A percentile compares a stretch with the other conserved stretches of the same genome.
These are phyloP conservation scores for Mycosphaerella sp. DNA, from an alignment of 2,329 filamentous ascomycete genomes.

Conservation along the genomic window DNA sequence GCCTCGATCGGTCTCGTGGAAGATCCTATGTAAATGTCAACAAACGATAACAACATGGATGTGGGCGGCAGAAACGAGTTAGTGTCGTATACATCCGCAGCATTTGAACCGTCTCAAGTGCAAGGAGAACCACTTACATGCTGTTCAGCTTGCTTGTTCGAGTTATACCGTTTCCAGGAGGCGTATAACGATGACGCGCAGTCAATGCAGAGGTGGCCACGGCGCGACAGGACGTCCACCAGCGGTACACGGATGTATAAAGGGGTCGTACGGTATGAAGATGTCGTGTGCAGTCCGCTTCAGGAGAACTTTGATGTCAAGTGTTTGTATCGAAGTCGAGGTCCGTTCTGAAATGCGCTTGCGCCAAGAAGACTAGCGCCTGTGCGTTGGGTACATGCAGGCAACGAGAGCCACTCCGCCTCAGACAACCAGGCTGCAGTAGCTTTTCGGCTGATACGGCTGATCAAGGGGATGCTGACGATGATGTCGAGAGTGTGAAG, in stretches of 20 bases:
- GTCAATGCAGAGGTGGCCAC: not conserved
- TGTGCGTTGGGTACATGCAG: slow-evolving; percentile 8
- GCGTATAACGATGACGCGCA: not conserved
- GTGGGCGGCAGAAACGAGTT: not conserved
- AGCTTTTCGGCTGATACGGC: not conserved
- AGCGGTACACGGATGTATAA: not conserved
- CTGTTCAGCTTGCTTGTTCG: not conserved
- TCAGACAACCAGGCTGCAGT: not conserved
- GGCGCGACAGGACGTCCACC: not conserved
- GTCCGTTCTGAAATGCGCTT: not conserved
- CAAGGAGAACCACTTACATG: not conserved
- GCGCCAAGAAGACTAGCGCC: slow-evolving; percentile 5
- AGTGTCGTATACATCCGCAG: not conserved
- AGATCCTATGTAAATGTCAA: not conserved
- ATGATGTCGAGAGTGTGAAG: not conserved
- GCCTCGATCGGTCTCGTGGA: slow-evolving; percentile 3
- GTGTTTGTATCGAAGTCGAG: slow-evolving; percentile 1
- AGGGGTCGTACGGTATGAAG: not conserved
- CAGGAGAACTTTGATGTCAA: not conserved
- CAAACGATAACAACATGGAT: not conserved
- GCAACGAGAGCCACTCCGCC: not conserved
- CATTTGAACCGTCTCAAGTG: not conserved
- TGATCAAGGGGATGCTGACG: not conserved
- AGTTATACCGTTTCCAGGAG: not conserved
- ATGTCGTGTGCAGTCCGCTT: not conserved